Evolutionary conservation across 176 grass and related monocot species (phyloP).

Genomic region (bread wheat (Triticum aestivum)): IWGSC_CS_RefSeq_v2.1 NC_057798.1:496103679-496104178

Average conservation of each 20-base stretch:
- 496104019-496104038: background rate
- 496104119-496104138: conserved; percentile 28
- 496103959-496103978: conserved; percentile 36
- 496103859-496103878: background rate
- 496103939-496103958: conserved; percentile 11
- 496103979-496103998: background rate
- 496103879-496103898: conserved; percentile 6
- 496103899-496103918: background rate
- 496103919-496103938: conserved; percentile 46
- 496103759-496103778: conserved; percentile 32
- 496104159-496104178: background rate
- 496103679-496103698: conserved; percentile 21
- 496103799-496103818: background rate
- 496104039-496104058: background rate
- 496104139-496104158: background rate
- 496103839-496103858: background rate
- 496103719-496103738: background rate
- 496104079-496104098: background rate
- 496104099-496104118: conserved; percentile 19
- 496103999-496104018: background rate
- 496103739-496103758: background rate
- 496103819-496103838: conserved; percentile 27
- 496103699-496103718: background rate
- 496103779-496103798: background rate
- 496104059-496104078: background rate